A percentile compares a stretch with the other conserved stretches of the same genome.
Evolutionary conservation across 2,329 filamentous ascomycete species (phyloP).

Genomic region (Penicillium nordicum): DNA sequence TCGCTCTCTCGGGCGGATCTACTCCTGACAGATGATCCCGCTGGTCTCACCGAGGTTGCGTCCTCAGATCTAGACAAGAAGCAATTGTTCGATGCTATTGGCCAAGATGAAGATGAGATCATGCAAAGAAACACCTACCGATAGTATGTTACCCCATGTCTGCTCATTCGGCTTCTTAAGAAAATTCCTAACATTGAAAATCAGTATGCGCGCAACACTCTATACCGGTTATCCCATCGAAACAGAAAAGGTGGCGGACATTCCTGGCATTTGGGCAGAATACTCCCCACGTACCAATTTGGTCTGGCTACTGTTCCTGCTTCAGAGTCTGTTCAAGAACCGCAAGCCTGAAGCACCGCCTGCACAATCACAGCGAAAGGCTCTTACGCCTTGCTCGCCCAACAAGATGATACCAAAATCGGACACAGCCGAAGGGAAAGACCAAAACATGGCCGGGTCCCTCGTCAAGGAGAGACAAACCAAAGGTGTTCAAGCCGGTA

Average conservation of each 20-base stretch:
- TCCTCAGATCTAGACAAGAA: conserved; percentile 45
- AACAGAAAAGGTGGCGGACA: conserved; percentile 32
- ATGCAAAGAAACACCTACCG: conserved; percentile 42
- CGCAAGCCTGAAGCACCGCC: conserved; percentile 22
- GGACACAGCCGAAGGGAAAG: conserved; percentile 5
- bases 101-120: conserved; percentile 41
- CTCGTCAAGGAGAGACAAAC: conserved; percentile 8
- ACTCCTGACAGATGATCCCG: conserved; percentile 21
- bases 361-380: conserved; percentile 20
- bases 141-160: conserved; percentile 31
- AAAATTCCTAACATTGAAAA: neutral
- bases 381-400: conserved; percentile 33
- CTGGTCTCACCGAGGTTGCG: conserved; percentile 31
- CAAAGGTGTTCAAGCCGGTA: conserved; percentile 14
- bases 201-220: conserved; percentile 41
- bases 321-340: conserved; percentile 53
- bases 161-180: too few species aligned
- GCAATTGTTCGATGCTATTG: conserved; percentile 42
- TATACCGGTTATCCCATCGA: conserved; percentile 45
- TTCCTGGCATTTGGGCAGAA: conserved; percentile 49
- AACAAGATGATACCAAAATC: conserved; percentile 24
- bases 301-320: conserved; percentile 61
- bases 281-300: conserved; percentile 61
- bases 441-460: neutral
- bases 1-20: conserved; percentile 62